Evolutionary conservation across 441 rosid species (phyloP).

Genomic region (Macaranga tanarius): DNA sequence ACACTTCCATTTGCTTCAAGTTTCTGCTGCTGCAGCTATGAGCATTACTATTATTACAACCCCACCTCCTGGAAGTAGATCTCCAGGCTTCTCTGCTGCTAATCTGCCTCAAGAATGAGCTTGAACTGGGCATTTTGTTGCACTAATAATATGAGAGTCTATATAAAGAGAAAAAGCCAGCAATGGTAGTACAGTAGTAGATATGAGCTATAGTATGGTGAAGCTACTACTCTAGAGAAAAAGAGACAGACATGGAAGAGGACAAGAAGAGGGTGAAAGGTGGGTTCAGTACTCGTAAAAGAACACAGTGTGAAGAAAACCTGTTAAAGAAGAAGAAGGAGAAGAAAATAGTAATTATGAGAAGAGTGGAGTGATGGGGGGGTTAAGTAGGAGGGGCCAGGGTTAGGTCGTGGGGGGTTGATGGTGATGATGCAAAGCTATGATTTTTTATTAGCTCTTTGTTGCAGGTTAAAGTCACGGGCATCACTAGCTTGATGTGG

Average conservation of each 20-base stretch:
- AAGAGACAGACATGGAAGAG: neutral
- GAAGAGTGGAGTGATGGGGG: too few relatives aligned
- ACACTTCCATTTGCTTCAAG: slow-evolving; percentile 62
- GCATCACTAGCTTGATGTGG: slow-evolving; percentile 37
- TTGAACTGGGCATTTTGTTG: slow-evolving; percentile 46
- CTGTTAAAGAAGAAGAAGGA: neutral
- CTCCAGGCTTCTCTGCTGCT: slow-evolving; percentile 58
- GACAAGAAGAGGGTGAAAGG: neutral
- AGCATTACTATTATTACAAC: slow-evolving; percentile 11
- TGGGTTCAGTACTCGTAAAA: neutral
- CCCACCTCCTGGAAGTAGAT: slow-evolving; percentile 58
- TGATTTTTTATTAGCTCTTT: slow-evolving; percentile 7
- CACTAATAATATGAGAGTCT: neutral
- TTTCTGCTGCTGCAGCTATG: slow-evolving; percentile 18
- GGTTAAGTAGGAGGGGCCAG: too few relatives aligned
- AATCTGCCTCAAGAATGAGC: slow-evolving; percentile 52
- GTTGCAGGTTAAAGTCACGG: slow-evolving; percentile 45
- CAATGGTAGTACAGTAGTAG: neutral
- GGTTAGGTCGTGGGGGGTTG: too few relatives aligned
- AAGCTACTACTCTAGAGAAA: slow-evolving; percentile 2
- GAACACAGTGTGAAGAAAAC: neutral
- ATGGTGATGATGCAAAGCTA: slow-evolving; percentile 33
- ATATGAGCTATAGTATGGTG: neutral
- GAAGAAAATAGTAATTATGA: too few relatives aligned
- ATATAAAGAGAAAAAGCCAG: neutral